Base-by-base conservation (phyloP, 1,284 basidiomycete species). In the Boletus semigastroideus region DNA sequence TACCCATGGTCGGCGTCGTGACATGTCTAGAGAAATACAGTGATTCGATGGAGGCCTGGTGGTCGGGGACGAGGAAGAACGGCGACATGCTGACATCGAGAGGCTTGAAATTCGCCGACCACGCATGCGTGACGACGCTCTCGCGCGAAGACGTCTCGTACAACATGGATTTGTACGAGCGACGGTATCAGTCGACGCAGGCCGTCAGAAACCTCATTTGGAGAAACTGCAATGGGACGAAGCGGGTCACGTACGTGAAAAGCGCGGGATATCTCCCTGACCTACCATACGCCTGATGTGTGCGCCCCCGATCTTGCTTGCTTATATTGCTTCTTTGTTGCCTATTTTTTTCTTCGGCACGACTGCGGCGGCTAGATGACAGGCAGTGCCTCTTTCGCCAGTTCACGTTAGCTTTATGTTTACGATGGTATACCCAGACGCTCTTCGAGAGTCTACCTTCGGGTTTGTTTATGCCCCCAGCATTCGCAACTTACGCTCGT, bases 21-120 rank as follows among this genome's bases (percentile, higher is more conserved):
- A 70, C 70, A 0, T 60, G 55, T 9, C 59, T 70, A 34, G 70
- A 70, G 52, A 61, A 66, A 39, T 55, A 61, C 16, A 34, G 53
- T 30, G 47, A 45, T 25, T 48, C 66, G 38, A 72, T 71, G 69
- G 66, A 72, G 19, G 53, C 58, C 4, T 70, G 68, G 68, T 72
- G 68, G 70, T 43, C 55, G 0, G 56, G 56, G 12, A 13, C 54
- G n/a, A 45, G 56, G 28, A 56, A 49, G 52, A 70, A 70, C 12
- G 64, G 68, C 0, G 62, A 67, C 19, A 57, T 57, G 52, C 57
- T 67, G n/a, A 38, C 49, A 41, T 50, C 59, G 14, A 54, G 64
- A 36, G 66, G 67, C n/a, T 46, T 63, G 48, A 58, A 54, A 13
- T 70, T 72, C 52, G 58, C 44, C 39, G 63, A 61, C 11, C 60